These are phyloP conservation scores for Cytauxzoon felis DNA, from an alignment of 169 alveolate genomes.

Conservation along the genomic window DNA sequence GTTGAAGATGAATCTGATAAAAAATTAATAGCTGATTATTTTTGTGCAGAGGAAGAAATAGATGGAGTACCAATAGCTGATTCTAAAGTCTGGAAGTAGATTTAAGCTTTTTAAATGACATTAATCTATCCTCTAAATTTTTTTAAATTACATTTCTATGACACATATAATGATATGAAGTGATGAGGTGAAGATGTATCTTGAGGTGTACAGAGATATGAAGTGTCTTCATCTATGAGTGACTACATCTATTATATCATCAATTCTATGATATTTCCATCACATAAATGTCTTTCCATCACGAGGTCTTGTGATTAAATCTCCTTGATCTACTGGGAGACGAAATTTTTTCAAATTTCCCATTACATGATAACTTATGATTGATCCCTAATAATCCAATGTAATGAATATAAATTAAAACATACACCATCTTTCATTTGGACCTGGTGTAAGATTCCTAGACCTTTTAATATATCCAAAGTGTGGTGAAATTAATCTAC, in stretches of 20 bases:
- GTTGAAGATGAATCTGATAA: slow-evolving; percentile 77
- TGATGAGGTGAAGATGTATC: too few species aligned
- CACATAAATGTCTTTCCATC: too few species aligned
- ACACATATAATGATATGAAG: too few species aligned
- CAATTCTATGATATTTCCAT: too few species aligned
- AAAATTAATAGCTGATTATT: slow-evolving; percentile 86
- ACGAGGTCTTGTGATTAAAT: too few species aligned
- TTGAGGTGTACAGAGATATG: too few species aligned
- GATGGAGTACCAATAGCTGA: slow-evolving; percentile 80
- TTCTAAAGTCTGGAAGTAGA: slow-evolving; percentile 84
- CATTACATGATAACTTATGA: slow-evolving; percentile 33
- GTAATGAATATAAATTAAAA: neutral
- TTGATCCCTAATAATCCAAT: slow-evolving; percentile 14
- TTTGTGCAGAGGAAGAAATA: slow-evolving; percentile 87
- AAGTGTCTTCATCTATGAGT: too few species aligned
- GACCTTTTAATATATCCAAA: slow-evolving; percentile 89
- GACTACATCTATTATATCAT: too few species aligned
- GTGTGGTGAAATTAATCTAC: slow-evolving; percentile 85
- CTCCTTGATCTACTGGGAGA: too few species aligned
- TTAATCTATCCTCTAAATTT: neutral
- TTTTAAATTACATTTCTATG: too few species aligned
- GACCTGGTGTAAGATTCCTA: slow-evolving; percentile 87
- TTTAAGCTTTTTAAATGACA: neutral
- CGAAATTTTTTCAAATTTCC: slow-evolving; percentile 32
- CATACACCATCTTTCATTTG: slow-evolving; percentile 87